Conservation (phyloP, 495 filamentous ascomycete genomes). For the Wilcoxina mikolae region DNA sequence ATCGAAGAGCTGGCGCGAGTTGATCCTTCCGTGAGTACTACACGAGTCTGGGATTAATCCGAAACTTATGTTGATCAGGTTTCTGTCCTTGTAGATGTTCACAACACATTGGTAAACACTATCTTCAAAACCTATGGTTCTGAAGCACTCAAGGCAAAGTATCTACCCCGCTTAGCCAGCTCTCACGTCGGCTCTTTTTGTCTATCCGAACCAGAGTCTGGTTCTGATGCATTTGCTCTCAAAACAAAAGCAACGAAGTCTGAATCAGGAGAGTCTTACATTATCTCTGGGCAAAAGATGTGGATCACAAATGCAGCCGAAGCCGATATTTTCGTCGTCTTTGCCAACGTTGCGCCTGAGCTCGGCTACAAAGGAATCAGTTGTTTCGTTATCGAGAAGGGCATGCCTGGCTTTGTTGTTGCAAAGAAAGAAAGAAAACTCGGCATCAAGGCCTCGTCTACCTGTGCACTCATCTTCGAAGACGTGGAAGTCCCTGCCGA, state of each 20-base stretch:
- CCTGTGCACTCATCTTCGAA: constrained; percentile 94
- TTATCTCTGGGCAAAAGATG: constrained; percentile 88
- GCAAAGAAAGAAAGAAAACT: constrained; percentile 99
- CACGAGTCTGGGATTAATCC: background rate
- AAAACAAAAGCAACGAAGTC: constrained; percentile 70
- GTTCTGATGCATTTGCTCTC: constrained; percentile 90
- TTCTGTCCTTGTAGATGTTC: constrained; percentile 32
- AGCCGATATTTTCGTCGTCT: constrained; percentile 90
- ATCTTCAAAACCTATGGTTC: constrained; percentile 76
- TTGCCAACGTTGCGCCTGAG: constrained; percentile 79
- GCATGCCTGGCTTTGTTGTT: constrained; percentile 74
- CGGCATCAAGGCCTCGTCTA: constrained; percentile 86
- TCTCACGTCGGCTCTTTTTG: constrained; percentile 91
- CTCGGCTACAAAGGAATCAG: constrained; percentile 93
- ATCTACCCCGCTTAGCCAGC: constrained; percentile 75
- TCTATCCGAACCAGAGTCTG: constrained; percentile 82
- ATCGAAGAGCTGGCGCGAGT: constrained; percentile 94
- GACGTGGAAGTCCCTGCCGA: constrained; percentile 80
- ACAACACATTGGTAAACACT: constrained; percentile 97
- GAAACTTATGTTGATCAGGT: constrained; percentile 13
- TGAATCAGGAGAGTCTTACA: constrained; percentile 58
- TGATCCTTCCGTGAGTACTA: constrained; percentile 69
- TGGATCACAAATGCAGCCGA: constrained; percentile 98
- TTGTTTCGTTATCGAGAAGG: constrained; percentile 88
- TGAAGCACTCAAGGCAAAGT: constrained; percentile 59